These are phyloP conservation scores for Plantago coronopus DNA, from an alignment of 305 asterid species.

Conservation along the genomic window DNA sequence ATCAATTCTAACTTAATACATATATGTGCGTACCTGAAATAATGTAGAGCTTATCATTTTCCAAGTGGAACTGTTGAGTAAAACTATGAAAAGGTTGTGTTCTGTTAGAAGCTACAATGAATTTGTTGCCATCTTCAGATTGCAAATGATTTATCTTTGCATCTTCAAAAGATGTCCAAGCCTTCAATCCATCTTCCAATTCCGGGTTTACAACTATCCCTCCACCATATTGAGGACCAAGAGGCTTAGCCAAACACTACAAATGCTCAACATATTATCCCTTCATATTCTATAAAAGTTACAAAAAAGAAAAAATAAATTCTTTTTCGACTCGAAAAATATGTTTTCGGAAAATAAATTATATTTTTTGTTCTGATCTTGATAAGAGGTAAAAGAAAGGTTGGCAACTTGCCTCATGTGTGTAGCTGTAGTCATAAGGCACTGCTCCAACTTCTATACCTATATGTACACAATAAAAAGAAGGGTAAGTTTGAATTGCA, in stretches of 20 bases:
- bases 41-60: constrained; percentile 39
- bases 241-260: constrained; percentile 41
- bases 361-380: no score
- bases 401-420: constrained; percentile 8
- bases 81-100: constrained; percentile 30
- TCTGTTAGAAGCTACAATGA: constrained; percentile 31
- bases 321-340: no score
- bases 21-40: constrained; percentile 77
- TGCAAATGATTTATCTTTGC: constrained; percentile 18
- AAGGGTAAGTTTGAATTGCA: neutral
- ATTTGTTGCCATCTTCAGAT: constrained; percentile 35
- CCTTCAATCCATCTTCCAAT: constrained; percentile 24
- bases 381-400: neutral
- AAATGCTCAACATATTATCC: neutral
- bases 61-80: constrained; percentile 36
- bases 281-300: no score
- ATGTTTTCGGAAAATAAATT: no score
- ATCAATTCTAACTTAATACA: no score
- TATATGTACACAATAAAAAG: neutral
- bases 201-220: constrained; percentile 40
- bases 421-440: constrained; percentile 20
- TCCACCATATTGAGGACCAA: constrained; percentile 36
- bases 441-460: constrained; percentile 10
- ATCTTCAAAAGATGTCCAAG: constrained; percentile 30
- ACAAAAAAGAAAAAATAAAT: no score